Evolutionary conservation across 441 rosid species (phyloP).

Genomic region (Populus tomentosa): DNA sequence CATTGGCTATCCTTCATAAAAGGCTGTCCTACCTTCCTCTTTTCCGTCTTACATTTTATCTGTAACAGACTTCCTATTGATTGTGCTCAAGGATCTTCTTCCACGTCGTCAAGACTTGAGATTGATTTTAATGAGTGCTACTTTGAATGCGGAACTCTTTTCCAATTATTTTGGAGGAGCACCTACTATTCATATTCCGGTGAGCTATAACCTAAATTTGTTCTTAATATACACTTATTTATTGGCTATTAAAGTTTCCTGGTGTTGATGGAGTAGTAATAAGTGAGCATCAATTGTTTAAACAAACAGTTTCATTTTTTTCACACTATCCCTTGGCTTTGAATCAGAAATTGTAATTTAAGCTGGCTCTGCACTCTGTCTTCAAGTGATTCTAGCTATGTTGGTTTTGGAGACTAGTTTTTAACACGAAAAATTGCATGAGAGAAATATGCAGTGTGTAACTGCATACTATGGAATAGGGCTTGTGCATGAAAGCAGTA

Average conservation of each 20-base stretch:
- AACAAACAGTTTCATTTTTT: background rate
- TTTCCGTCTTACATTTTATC: background rate
- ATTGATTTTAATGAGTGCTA: constrained; percentile 97
- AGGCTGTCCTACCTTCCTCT: too few relatives aligned
- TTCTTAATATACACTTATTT: constrained; percentile 9
- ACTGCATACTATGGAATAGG: background rate
- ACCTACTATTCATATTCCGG: constrained; percentile 91
- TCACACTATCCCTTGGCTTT: background rate
- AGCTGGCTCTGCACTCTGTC: background rate
- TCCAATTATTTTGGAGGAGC: constrained; percentile 87
- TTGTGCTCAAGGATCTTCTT: constrained; percentile 96
- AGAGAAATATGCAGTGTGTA: background rate
- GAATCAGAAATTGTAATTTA: background rate
- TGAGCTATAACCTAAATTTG: constrained; percentile 31
- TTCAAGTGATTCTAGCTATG: background rate
- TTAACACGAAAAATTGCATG: background rate
- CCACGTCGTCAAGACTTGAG: constrained; percentile 93
- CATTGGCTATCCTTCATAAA: background rate
- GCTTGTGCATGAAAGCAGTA: background rate
- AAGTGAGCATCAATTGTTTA: too few relatives aligned
- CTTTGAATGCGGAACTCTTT: constrained; percentile 93
- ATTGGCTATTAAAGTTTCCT: background rate
- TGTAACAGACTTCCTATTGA: constrained; percentile 77
- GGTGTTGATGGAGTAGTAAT: constrained; percentile 1
- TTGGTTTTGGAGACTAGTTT: background rate